Conservation (phyloP, 768 basidiomycete genomes). For the Xerocomellus intermedius region DNA sequence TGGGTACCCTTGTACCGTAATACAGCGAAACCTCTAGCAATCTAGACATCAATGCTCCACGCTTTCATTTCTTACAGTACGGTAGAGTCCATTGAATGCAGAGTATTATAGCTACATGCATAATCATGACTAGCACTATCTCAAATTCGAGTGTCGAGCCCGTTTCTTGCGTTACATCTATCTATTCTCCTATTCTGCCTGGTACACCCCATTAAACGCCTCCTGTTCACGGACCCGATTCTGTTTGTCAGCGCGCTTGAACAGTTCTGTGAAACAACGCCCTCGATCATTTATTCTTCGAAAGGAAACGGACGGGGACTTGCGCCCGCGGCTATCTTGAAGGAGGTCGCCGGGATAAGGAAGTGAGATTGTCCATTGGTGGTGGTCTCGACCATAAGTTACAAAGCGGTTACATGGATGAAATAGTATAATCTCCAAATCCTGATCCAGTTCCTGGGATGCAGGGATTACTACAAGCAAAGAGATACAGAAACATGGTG, state of each 20-base stretch:
- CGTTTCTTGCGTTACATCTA: neutral
- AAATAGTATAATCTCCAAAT: neutral
- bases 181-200: neutral
- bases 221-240: conserved; percentile 46
- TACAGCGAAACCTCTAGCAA: neutral
- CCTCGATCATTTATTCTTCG: neutral
- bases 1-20: neutral
- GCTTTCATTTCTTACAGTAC: neutral
- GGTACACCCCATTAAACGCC: conserved; percentile 38
- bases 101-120: conserved; percentile 10
- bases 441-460: conserved; percentile 26
- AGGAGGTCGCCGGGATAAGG: neutral
- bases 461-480: neutral
- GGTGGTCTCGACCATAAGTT: neutral
- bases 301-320: conserved; percentile 5
- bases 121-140: neutral
- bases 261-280: conserved; percentile 44
- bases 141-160: neutral
- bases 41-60: too few relatives aligned
- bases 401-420: neutral
- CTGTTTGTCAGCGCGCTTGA: conserved; percentile 54
- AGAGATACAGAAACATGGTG: neutral
- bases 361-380: neutral
- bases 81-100: too few relatives aligned
- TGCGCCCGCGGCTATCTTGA: neutral